These are phyloP conservation scores for Pseudocercospora fuligena DNA, from an alignment of 2,329 filamentous ascomycete species.

Conservation along the genomic window DNA sequence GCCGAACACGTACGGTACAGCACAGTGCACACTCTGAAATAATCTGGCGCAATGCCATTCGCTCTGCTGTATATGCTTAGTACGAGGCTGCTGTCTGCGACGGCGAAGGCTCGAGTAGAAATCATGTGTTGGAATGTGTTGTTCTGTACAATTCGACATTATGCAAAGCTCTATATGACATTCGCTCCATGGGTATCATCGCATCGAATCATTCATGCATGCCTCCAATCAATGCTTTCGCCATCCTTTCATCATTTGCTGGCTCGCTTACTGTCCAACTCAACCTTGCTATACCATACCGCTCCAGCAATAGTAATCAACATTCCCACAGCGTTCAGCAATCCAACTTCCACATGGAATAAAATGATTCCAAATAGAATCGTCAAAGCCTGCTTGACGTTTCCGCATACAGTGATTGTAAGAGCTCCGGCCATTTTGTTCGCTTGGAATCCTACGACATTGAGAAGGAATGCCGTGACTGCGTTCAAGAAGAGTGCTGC, in stretches of 20 bases:
- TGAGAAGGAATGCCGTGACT: slow-evolving; percentile 42
- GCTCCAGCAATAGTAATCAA: slow-evolving; percentile 60
- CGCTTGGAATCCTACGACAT: slow-evolving; percentile 44
- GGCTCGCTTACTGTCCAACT: slow-evolving; percentile 45
- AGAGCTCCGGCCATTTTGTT: slow-evolving; percentile 46
- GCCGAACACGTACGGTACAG: too few relatives aligned
- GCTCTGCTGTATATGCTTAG: too few relatives aligned
- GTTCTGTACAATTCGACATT: too few relatives aligned
- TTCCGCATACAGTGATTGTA: slow-evolving; percentile 44
- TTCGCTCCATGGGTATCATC: too few relatives aligned
- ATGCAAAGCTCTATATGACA: too few relatives aligned
- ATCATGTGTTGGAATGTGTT: too few relatives aligned
- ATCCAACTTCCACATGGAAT: slow-evolving; percentile 42
- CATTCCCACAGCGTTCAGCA: slow-evolving; percentile 60
- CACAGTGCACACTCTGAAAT: too few relatives aligned
- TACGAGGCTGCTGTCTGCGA: too few relatives aligned
- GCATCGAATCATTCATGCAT: too few relatives aligned
- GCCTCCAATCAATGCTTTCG: too few relatives aligned
- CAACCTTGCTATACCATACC: slow-evolving; percentile 63
- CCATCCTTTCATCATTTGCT: not conserved
- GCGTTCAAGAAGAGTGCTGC: slow-evolving; percentile 53
- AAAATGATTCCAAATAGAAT: slow-evolving; percentile 44
- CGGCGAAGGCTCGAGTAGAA: too few relatives aligned
- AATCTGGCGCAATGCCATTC: too few relatives aligned
- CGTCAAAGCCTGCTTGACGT: slow-evolving; percentile 46